Evolutionary conservation across 345 rosid species (phyloP).

Genomic region (Eucalyptus paniculata): DNA sequence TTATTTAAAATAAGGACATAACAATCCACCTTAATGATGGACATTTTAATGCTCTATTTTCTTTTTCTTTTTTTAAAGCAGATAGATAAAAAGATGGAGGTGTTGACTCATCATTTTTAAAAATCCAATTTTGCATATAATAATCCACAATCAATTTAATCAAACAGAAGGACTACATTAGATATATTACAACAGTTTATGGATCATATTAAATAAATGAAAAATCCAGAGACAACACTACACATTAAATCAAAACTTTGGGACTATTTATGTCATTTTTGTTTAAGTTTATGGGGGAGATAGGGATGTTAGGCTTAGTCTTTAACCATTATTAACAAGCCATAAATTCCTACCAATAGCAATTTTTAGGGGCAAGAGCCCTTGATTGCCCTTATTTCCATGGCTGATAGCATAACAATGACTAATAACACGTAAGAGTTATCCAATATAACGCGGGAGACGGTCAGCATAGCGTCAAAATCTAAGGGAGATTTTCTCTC

Average conservation of each 20-base stretch:
- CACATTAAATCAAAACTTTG: rapidly evolving
- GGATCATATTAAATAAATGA: not conserved
- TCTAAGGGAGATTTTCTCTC: not conserved
- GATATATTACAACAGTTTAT: rapidly evolving
- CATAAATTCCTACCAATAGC: not conserved
- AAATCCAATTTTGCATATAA: not conserved
- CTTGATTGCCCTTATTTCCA: not conserved
- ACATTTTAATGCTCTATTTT: not conserved
- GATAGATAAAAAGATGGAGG: not conserved
- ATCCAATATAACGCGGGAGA: not conserved
- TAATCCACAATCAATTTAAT: not conserved
- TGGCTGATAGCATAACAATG: not conserved
- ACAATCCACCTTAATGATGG: not conserved
- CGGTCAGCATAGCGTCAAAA: not conserved
- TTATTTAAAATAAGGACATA: not conserved
- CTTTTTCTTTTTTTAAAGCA: not conserved
- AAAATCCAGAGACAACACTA: rapidly evolving
- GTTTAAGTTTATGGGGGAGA: not conserved
- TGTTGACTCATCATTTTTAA: not conserved
- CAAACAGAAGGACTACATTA: not conserved
- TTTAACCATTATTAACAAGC: not conserved
- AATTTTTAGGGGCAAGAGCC: not conserved
- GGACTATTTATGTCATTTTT: not conserved
- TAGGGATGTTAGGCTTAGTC: not conserved
- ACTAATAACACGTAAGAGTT: not conserved